Evolutionary conservation across 768 basidiomycete species (phyloP), one percentile per base, ranked within the genome.

Genomic region (Leccinum subtestaceum): DNA sequence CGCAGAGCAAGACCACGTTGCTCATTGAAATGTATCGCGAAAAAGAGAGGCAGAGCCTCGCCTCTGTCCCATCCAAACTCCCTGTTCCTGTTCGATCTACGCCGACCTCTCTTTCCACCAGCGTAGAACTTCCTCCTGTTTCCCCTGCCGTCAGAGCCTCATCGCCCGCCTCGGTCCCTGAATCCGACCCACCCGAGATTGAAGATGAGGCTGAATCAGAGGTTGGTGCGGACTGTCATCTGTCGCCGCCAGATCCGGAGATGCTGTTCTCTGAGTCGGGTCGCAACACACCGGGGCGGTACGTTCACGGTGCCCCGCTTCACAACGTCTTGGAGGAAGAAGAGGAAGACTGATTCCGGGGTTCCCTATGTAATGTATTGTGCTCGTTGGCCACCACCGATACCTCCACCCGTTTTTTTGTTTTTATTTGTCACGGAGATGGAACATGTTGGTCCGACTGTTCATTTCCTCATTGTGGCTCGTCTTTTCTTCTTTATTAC

Each of bases 21-120:
- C 78, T 93, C 53, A 93, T 93, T 64, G 89, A 92, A 71, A 89
- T 93, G 89, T 93, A 91, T 65, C 84, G 89, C 53, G 87, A 93
- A 74, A 66, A 68, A 67, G 89, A 85, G 77, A 83, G 80, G 65
- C 81, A 78, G 56, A 63, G 53, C 54, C 49, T 62, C 45, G 1
- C 38, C 21, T 23, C 53, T 29, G 5, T 27, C 5, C 68, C 68
- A 11, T 79, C 76, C 57, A 74, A 63, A 52, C 68, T 73, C 13
- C 79, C 74, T 13, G 70, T 79, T 46, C 75, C 43, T 72, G 31
- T 65, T 70, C 38, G 19, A 10, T 45, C 43, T 21, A 45, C 19
- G 43, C 43, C 68, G 11, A 48, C 68, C 2, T 17, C 56, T 48
- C 61, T 56, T 8, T 32, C 54, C 47, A 65, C 63, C 34, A 49